Conservation (phyloP, 106 monocot genomes). For the Allium sativum region DNA sequence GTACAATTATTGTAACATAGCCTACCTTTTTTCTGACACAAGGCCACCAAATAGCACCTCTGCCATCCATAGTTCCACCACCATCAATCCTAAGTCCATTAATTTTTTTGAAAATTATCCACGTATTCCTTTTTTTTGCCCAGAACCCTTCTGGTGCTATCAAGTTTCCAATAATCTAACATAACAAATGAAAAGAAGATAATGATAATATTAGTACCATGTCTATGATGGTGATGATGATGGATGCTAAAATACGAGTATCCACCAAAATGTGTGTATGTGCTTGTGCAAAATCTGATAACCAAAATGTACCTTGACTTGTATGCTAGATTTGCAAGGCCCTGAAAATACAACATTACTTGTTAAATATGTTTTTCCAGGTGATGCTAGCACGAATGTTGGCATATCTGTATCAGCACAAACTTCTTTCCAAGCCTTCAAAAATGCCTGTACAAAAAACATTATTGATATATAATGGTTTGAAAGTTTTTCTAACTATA, state of each 20-base stretch:
- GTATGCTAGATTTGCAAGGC: slow-evolving; percentile 6
- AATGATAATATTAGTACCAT: too few species aligned
- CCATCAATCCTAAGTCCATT: background rate
- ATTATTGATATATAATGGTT: background rate
- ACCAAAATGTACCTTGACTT: slow-evolving; percentile 3
- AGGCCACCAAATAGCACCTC: slow-evolving; percentile 15
- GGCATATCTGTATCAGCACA: slow-evolving; percentile 6
- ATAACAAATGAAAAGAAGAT: background rate
- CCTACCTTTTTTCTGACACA: background rate
- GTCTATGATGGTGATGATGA: background rate
- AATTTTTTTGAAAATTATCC: slow-evolving; percentile 9
- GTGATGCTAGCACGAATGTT: slow-evolving; percentile 1
- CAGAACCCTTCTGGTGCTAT: slow-evolving; percentile 11
- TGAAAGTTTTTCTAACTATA: background rate
- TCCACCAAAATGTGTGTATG: too few species aligned
- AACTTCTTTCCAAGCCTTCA: slow-evolving; percentile 14
- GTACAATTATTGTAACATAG: background rate
- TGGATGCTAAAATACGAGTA: background rate
- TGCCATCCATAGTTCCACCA: slow-evolving; percentile 6
- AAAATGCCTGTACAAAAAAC: slow-evolving; percentile 7
- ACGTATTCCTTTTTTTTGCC: slow-evolving; percentile 1
- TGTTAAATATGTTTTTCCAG: background rate
- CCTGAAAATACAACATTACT: slow-evolving; percentile 4
- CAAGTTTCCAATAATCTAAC: slow-evolving; percentile 6
- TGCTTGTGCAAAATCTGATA: background rate